These are phyloP conservation scores for Nakaseomyces glabratus DNA, from an alignment of 1,139 yeast species.

Conservation along the genomic window DNA sequence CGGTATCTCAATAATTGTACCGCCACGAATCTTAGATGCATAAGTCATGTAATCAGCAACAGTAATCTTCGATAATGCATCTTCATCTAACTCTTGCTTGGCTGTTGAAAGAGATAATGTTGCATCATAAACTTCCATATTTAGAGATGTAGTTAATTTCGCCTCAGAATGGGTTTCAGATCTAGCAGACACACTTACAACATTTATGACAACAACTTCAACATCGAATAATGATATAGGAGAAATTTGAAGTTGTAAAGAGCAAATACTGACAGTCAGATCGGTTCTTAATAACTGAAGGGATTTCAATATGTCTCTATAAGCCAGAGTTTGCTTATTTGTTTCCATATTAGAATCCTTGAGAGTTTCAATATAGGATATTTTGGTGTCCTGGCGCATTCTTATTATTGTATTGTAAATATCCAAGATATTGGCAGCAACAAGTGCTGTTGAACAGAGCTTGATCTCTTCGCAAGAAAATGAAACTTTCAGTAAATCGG, in stretches of 20 bases:
- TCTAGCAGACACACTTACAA: conserved; percentile 51
- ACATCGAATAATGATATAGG: conserved; percentile 71
- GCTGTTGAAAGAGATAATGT: conserved; percentile 55
- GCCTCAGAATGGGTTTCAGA: conserved; percentile 45
- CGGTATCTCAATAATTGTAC: conserved; percentile 72
- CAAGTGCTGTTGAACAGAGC: conserved; percentile 67
- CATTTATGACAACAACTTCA: conserved; percentile 57
- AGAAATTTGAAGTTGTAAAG: conserved; percentile 52
- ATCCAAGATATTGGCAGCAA: conserved; percentile 75
- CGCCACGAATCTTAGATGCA: conserved; percentile 63
- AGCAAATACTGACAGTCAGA: conserved; percentile 51
- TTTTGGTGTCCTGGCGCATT: conserved; percentile 62
- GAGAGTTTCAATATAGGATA: conserved; percentile 63
- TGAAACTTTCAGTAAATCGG: conserved; percentile 56
- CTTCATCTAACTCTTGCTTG: conserved; percentile 40
- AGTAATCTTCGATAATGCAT: conserved; percentile 37
- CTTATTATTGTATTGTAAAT: conserved; percentile 63
- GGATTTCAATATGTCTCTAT: conserved; percentile 22
- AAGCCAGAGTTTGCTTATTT: conserved; percentile 13
- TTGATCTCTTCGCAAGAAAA: conserved; percentile 49
- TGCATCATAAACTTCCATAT: conserved; percentile 50
- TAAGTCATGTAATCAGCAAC: conserved; percentile 48
- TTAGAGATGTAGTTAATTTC: conserved; percentile 38
- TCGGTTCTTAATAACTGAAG: conserved; percentile 41
- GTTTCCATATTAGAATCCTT: conserved; percentile 26